Evolutionary conservation across 192 early-diverging fungal species (phyloP).

Genomic region (Mortierella hygrophila): DNA sequence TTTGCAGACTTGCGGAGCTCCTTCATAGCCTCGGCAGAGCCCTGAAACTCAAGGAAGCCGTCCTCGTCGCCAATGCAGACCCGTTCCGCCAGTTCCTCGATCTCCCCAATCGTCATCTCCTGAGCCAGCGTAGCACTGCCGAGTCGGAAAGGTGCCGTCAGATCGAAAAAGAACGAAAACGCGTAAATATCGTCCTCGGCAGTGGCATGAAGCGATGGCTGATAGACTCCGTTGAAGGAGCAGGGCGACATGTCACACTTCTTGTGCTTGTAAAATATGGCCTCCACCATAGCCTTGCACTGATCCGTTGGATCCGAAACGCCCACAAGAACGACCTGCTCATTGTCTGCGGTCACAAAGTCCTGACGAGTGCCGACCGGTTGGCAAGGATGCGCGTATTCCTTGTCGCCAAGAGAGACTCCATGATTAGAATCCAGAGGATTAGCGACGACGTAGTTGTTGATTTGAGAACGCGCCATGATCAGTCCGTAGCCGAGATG

Average conservation of each 20-base stretch:
- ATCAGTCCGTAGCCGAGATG: slow-evolving; percentile 95
- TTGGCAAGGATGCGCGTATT: slow-evolving; percentile 67
- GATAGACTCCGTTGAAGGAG: slow-evolving; percentile 94
- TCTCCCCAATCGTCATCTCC: slow-evolving; percentile 80
- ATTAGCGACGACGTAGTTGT: slow-evolving; percentile 60
- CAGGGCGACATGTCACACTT: slow-evolving; percentile 76
- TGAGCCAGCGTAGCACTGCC: slow-evolving; percentile 63
- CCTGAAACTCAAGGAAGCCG: slow-evolving; percentile 57
- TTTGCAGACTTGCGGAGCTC: slow-evolving; percentile 70
- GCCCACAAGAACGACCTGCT: slow-evolving; percentile 64
- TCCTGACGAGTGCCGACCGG: slow-evolving; percentile 40
- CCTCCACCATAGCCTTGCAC: slow-evolving; percentile 67
- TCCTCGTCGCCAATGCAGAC: slow-evolving; percentile 72
- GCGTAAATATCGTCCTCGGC: slow-evolving; percentile 90
- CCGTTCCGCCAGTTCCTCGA: slow-evolving; percentile 75
- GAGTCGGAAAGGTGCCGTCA: slow-evolving; percentile 73
- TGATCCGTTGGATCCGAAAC: slow-evolving; percentile 67
- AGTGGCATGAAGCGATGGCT: slow-evolving; percentile 76
- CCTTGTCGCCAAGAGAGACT: slow-evolving; percentile 32
- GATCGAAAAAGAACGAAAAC: slow-evolving; percentile 98
- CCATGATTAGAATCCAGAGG: slow-evolving; percentile 25
- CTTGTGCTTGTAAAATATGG: slow-evolving; percentile 82
- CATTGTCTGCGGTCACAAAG: slow-evolving; percentile 26
- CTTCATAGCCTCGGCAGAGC: slow-evolving; percentile 63
- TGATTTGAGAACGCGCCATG: slow-evolving; percentile 87